Evolutionary conservation across 495 filamentous ascomycete species (phyloP).

Genomic region (Sphaerosporella brunnea): DNA sequence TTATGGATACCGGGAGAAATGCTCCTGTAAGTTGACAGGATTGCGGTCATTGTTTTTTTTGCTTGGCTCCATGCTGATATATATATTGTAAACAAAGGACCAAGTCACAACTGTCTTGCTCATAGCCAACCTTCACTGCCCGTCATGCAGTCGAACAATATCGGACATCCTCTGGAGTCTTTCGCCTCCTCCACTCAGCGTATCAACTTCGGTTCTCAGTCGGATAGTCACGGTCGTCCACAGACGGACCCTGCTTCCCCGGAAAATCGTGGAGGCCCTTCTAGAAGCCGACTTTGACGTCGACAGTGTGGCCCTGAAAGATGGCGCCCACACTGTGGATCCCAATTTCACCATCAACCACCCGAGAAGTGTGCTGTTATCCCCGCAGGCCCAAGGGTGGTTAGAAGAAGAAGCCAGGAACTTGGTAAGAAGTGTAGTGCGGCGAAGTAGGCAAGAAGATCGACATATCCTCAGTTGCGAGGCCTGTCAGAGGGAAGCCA

Average conservation of each 20-base stretch:
- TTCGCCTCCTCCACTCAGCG: constrained; percentile 13
- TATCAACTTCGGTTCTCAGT: constrained; percentile 14
- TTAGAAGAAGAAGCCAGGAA: constrained; percentile 1
- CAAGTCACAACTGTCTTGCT: constrained; percentile 13
- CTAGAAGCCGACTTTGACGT: constrained; percentile 21
- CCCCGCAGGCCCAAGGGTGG: background rate
- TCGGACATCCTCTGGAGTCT: constrained; percentile 16
- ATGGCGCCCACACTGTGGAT: background rate
- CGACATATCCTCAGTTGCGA: constrained; percentile 18
- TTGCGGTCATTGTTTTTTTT: no score
- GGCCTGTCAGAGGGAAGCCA: constrained; percentile 6
- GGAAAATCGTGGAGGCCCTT: constrained; percentile 15
- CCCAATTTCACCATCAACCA: background rate
- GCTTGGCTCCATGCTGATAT: no score
- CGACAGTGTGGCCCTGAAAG: constrained; percentile 6
- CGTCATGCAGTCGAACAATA: constrained; percentile 16
- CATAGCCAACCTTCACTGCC: constrained; percentile 22
- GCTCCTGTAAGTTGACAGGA: no score
- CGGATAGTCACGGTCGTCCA: constrained; percentile 19
- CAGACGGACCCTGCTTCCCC: constrained; percentile 10
- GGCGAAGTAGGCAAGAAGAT: background rate
- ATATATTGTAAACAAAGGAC: background rate
- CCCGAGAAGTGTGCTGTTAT: background rate
- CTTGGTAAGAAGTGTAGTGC: background rate
- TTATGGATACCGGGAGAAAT: no score